These are phyloP conservation scores for Syzygium aqueum DNA, from an alignment of 345 rosid species.

Conservation along the genomic window DNA sequence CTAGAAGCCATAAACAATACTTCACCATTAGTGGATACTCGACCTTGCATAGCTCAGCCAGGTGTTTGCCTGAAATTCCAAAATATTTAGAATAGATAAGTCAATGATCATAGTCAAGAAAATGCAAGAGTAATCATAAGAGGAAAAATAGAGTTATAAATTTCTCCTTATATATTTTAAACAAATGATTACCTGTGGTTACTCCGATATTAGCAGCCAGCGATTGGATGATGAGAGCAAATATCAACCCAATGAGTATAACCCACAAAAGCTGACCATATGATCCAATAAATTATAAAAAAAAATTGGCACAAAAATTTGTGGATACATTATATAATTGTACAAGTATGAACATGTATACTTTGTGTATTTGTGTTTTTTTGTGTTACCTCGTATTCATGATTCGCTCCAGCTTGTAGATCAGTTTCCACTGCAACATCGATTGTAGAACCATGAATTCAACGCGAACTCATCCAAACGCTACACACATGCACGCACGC, in stretches of 20 bases:
- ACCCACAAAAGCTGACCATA: slow-evolving; percentile 52
- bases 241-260: slow-evolving; percentile 40
- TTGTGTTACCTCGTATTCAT: slow-evolving; percentile 37
- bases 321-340: neutral
- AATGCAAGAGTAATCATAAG: neutral
- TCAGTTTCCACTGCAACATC: slow-evolving; percentile 59
- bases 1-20: neutral
- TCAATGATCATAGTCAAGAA: neutral
- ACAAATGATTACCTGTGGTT: slow-evolving; percentile 19
- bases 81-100: neutral
- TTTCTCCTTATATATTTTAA: neutral
- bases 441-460: neutral
- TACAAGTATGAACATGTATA: neutral
- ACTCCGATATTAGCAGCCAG: slow-evolving; percentile 72
- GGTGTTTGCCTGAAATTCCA: slow-evolving; percentile 17
- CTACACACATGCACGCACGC: neutral
- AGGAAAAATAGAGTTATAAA: neutral
- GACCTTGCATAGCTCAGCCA: slow-evolving; percentile 53
- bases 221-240: slow-evolving; percentile 62
- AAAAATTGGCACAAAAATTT: neutral
- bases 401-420: slow-evolving; percentile 62
- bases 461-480: neutral
- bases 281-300: neutral
- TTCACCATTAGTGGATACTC: neutral
- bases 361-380: neutral